Base-by-base conservation (phyloP, 495 filamentous ascomycete species). In the Penicillium lividum region DNA sequence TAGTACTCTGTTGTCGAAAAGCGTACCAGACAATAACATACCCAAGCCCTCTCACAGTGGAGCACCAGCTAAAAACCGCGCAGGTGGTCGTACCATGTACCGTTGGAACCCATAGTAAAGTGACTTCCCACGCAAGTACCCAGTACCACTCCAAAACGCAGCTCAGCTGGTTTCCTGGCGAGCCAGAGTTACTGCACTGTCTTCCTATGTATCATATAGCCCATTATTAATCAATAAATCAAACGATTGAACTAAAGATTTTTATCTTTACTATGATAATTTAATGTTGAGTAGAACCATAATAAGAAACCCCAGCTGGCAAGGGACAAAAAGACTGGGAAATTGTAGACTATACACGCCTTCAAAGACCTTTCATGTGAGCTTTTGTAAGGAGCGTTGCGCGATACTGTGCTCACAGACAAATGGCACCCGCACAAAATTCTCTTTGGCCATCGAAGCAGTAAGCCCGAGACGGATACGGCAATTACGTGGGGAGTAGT, bases 61-160 rank as follows among this genome's bases (percentile, higher is more conserved):
- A 68, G 60, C 47, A 60, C 45, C 61, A 40, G 52, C 44, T 56
- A 53, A 66, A 68, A 66, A 60, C 57, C 59, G 65, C 65, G 57
- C 63, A 63, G 31, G 40, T 59, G 58, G 54, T 57, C 53, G 65
- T 68, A 68, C 59, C 54, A 40, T 47, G 43, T 68, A 65, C 65
- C 8, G 47, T 51, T 30, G 65, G 55, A 60, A 16, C 28, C 28
- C 56, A 65, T 62, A 62, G 53, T 64, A 53, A 62, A 54, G 44
- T 44, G 49, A 45, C 54, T 31, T 54, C 27, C 13, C 34, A 42
- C 9, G 42, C 51, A 55, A 57, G 65, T 65, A 58, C n/a, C 54
- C 40, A 44, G 47, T 62, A 65, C 62, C 47, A 15, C 0, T 10
- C 33, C 47, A 56, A 44, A 59, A 63, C 60, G 16, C n/a, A 6